A percentile compares a stretch with the other conserved stretches of the same genome.
Evolutionary conservation across 1,284 basidiomycete species (phyloP).

Genomic region (Naganishia sp.): DNA sequence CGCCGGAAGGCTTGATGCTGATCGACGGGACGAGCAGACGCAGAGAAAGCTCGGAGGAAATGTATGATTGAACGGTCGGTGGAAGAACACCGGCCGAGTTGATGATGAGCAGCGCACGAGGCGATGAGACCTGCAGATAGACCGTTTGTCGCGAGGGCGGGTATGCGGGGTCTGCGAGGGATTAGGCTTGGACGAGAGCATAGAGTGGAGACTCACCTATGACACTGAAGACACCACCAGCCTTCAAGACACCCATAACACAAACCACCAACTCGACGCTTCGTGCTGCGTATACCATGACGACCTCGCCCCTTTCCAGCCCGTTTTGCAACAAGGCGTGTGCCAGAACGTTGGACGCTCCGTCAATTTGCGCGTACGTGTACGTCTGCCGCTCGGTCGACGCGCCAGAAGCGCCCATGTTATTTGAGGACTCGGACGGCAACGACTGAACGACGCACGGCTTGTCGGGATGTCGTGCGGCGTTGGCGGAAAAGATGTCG

Average conservation of each 20-base stretch:
- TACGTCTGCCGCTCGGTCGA: slow-evolving; percentile 63
- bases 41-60: slow-evolving; percentile 76
- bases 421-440: slow-evolving; percentile 39
- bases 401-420: slow-evolving; percentile 28
- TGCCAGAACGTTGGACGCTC: slow-evolving; percentile 84
- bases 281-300: slow-evolving; percentile 98
- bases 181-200: slow-evolving; percentile 10
- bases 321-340: slow-evolving; percentile 86
- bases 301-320: slow-evolving; percentile 89
- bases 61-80: slow-evolving; percentile 80
- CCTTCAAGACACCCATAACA: slow-evolving; percentile 95
- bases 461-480: slow-evolving; percentile 70
- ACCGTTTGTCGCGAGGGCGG: slow-evolving; percentile 92
- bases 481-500: slow-evolving; percentile 85
- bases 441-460: slow-evolving; percentile 81
- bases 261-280: slow-evolving; percentile 96
- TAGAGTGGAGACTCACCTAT: slow-evolving; percentile 66
- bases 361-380: slow-evolving; percentile 79
- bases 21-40: slow-evolving; percentile 92
- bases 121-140: slow-evolving; percentile 90
- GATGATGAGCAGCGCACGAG: slow-evolving; percentile 88
- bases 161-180: slow-evolving; percentile 84
- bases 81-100: slow-evolving; percentile 84
- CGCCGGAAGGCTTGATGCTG: slow-evolving; percentile 66
- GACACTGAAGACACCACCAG: slow-evolving; percentile 95